Percentiles rank a stretch among this genome's conserved stretches.
phyloP scores from a whole-genome alignment of 495 filamentous ascomycete genomes.

The Podospora australis region DNA sequence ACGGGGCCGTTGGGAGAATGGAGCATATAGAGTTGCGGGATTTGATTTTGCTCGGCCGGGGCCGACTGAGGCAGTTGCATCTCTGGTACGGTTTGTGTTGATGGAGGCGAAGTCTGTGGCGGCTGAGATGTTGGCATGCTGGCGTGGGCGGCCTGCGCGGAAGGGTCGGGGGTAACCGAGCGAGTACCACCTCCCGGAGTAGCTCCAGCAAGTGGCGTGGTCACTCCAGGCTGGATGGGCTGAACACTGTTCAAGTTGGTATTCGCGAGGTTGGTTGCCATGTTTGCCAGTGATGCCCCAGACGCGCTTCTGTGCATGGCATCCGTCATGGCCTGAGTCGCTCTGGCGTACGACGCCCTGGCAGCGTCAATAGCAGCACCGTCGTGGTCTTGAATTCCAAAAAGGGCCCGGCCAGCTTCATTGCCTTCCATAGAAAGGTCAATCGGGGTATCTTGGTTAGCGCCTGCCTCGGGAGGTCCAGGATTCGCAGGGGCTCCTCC shows the following conservation, averaged over 20 bases:
- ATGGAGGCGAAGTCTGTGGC: neutral
- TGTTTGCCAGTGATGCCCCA: slow-evolving; percentile 31
- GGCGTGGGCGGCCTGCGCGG: slow-evolving; percentile 18
- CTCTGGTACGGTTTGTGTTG: too few species aligned
- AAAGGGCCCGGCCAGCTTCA: too few species aligned
- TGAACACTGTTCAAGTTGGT: slow-evolving; percentile 25
- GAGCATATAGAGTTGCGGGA: too few species aligned
- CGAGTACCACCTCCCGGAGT: slow-evolving; percentile 33
- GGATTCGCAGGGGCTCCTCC: too few species aligned
- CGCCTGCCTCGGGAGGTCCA: too few species aligned
- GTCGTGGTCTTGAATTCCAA: too few species aligned
- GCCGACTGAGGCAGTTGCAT: too few species aligned
- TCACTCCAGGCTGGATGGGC: slow-evolving; percentile 36
- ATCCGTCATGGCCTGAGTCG: slow-evolving; percentile 34
- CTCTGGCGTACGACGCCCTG: slow-evolving; percentile 15
- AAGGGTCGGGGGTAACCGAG: slow-evolving; percentile 38
- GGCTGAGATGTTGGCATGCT: neutral
- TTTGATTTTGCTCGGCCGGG: too few species aligned
- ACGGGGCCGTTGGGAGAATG: too few species aligned
- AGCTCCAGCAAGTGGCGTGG: slow-evolving; percentile 31
- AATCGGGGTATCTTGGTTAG: too few species aligned
- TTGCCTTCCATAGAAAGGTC: too few species aligned
- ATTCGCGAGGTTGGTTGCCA: slow-evolving; percentile 24
- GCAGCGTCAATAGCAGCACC: slow-evolving; percentile 34
- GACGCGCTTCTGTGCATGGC: slow-evolving; percentile 45